Evolutionary conservation across 2,329 filamentous ascomycete species (phyloP).

Genomic region (Chaetomium strumarium): DNA sequence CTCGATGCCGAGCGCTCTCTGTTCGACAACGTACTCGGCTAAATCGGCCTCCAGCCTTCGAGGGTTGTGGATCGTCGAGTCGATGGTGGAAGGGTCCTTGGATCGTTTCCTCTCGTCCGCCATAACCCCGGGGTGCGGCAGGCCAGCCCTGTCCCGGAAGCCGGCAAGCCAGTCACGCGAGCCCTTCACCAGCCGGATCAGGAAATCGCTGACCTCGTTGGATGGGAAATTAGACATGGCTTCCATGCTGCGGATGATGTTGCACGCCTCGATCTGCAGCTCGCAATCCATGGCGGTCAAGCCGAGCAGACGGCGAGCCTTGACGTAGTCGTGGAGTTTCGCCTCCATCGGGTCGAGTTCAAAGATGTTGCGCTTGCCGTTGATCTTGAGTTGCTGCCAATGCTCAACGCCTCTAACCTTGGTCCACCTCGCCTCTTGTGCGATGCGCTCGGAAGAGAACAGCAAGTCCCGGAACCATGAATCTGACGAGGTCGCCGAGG

Average conservation of each 20-base stretch:
- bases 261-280: slow-evolving; percentile 54
- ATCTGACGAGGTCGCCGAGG: slow-evolving; percentile 32
- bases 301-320: slow-evolving; percentile 46
- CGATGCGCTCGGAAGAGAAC: slow-evolving; percentile 41
- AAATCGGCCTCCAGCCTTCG: slow-evolving; percentile 51
- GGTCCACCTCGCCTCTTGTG: slow-evolving; percentile 22
- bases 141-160: slow-evolving; percentile 51
- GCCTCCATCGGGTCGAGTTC: slow-evolving; percentile 50
- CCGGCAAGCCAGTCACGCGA: slow-evolving; percentile 50
- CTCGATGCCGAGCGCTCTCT: slow-evolving; percentile 40
- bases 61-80: slow-evolving; percentile 55
- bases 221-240: slow-evolving; percentile 44
- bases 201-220: slow-evolving; percentile 48
- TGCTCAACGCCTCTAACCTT: slow-evolving; percentile 41
- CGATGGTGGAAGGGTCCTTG: slow-evolving; percentile 49
- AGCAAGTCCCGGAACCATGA: slow-evolving; percentile 57
- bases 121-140: slow-evolving; percentile 53
- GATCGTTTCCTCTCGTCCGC: slow-evolving; percentile 43
- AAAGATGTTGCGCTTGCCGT: slow-evolving; percentile 53
- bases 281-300: slow-evolving; percentile 55
- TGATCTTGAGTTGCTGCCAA: slow-evolving; percentile 46
- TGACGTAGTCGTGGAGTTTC: slow-evolving; percentile 50
- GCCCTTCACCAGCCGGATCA: slow-evolving; percentile 45
- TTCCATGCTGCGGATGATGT: slow-evolving; percentile 52
- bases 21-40: slow-evolving; percentile 44